Evolutionary conservation across 352 stramenopile genomes (phyloP), one percentile per base, ranked within the genome.

Genomic region (Pythium apleroticum): DNA sequence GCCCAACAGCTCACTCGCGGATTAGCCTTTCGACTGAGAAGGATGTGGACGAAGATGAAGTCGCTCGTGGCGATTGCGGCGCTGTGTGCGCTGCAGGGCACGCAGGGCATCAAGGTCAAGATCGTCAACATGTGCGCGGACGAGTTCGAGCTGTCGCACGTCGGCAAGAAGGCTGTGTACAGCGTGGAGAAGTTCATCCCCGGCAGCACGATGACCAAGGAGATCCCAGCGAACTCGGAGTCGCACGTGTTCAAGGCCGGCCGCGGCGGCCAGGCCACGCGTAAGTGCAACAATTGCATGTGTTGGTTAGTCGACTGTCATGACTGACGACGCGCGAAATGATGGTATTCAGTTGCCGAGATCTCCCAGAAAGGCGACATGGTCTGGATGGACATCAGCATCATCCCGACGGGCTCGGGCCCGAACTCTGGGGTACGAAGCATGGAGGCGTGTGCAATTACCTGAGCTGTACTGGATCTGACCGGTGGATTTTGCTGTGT

Each of bases 351-450:
- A 74, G 67, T 74, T 0, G 67, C 67, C 4, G 67, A 74, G 33
- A 56, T 74, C 62, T 54, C 67, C 22, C 31, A 60, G 15, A 52
- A 54, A 4, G 39, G 17, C 35, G 57, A 52, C 28, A 67, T 58
- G 37, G 25, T 69, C 14, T 69, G 52, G 46, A 50, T 61, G 31
- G 67, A 74, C 45, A 74, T 74, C 54, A 74, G 67, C 39, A 65
- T 74, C 57, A 69, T 74, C 67, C 67, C 67, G 3, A 69, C 67
- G 24, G 67, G 67, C 24, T 67, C 67, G 24, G 67, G 67, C 24
- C 11, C 22, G 12, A 43, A 25, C 28, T 24, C 49, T 39, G 65
- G 65, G 14, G 65, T 71, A 66, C 57, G 65, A 59, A n/a, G n/a
- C n/a, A n/a, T n/a, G n/a, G n/a, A n/a, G n/a, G n/a, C n/a, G n/a